Evolutionary conservation across 1,284 basidiomycete species (phyloP), one percentile per base, ranked within the genome.

Genomic region (Leccinum griseonigrum): DNA sequence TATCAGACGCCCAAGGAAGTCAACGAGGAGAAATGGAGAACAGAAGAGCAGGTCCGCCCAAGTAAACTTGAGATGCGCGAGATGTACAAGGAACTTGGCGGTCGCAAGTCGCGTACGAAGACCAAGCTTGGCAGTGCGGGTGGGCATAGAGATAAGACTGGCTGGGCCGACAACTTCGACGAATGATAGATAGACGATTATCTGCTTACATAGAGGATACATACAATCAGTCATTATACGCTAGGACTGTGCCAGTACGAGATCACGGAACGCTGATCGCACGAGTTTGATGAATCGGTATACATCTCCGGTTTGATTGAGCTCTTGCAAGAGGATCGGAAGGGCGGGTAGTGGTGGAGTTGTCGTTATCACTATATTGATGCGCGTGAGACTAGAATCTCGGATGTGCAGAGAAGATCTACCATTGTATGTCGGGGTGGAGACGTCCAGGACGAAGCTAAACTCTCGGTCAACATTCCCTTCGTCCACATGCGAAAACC

Each of bases 81-180:
- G 70, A 88, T 88, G 80, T 96, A 96, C 78, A 95, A 95, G 78
- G 90, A 93, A 59, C 77, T 95, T 8, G 90, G 90, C 18, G 94
- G 94, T 10, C 83, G 94, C 64, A 96, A 95, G 77, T 79, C 85
- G 5, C 91, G 88, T 74, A 81, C 77, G 54, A 86, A 86, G 73
- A 73, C 73, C 9, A 94, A 91, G 71, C 75, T 90, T 22, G 88
- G 86, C 7, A 80, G 82, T 52, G 72, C 78, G 3, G 82, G 81
- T n/a, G 79, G 79, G 1, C 75, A 80, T 50, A 79, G 86, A 66
- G 88, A 90, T 65, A 86, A 82, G 70, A 86, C 88, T 22, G 90
- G 90, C 54, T 90, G 87, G 87, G 79, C 72, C 31, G 78, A 74
- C 14, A 75, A 76, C n/a, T 68, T 75, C 40, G 72, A 75, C 40